phyloP scores from a whole-genome alignment of 768 basidiomycete genomes.

The Pholiota molesta region DNA sequence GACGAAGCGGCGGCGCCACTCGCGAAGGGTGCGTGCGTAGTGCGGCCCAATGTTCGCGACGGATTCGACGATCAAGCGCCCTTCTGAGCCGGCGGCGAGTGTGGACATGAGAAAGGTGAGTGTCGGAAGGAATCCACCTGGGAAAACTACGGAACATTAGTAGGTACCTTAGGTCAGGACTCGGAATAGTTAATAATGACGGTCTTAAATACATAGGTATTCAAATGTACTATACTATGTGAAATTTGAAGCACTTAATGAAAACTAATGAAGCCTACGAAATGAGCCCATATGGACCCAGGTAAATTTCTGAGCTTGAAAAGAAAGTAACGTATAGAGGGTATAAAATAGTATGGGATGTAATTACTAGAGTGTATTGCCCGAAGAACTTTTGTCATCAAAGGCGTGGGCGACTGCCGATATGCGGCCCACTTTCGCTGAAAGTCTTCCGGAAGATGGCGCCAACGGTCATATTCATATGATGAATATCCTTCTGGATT shows the following conservation, averaged over 20 bases:
- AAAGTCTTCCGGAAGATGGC: conserved; percentile 2
- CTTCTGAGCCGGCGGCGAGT: conserved; percentile 47
- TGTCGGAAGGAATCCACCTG: conserved; percentile 71
- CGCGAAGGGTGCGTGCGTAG: conserved; percentile 79
- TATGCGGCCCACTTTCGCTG: conserved; percentile 1
- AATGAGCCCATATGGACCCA: no score
- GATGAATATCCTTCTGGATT: neutral
- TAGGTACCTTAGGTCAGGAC: neutral
- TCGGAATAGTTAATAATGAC: no score
- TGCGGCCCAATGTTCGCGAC: conserved; percentile 75
- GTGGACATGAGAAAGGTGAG: conserved; percentile 58
- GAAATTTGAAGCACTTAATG: no score
- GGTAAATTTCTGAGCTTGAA: neutral
- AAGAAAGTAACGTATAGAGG: neutral
- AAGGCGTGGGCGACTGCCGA: neutral
- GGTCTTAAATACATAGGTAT: no score
- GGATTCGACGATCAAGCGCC: conserved; percentile 63
- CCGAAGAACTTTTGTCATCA: neutral
- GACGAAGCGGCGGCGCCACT: conserved; percentile 71
- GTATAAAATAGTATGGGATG: neutral
- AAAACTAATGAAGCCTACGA: no score
- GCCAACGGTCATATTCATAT: conserved; percentile 11
- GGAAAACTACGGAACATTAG: conserved; percentile 52
- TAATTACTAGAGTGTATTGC: neutral
- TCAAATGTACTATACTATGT: no score